These are phyloP conservation scores for Aspergillus nanangensis DNA, from an alignment of 495 filamentous ascomycete genomes.

Conservation along the genomic window DNA sequence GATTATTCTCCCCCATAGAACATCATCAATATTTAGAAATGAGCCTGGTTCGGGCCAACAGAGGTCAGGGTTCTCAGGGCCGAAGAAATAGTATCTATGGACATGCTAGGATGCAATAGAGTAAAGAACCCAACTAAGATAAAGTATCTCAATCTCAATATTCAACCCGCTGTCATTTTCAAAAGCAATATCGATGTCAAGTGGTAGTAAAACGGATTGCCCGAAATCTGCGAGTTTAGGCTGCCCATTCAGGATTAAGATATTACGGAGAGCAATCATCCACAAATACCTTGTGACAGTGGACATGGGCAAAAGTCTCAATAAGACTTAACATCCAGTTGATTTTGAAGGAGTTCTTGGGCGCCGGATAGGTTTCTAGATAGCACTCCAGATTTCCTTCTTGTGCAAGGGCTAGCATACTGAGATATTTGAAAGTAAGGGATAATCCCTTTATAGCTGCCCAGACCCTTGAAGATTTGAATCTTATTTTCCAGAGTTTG, in stretches of 20 bases:
- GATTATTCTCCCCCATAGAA: conserved; percentile 12
- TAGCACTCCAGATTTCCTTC: conserved; percentile 15
- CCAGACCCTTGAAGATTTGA: conserved; percentile 12
- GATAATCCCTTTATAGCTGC: conserved; percentile 14
- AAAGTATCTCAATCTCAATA: conserved; percentile 16
- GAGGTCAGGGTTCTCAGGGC: conserved; percentile 10
- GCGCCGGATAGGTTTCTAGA: conserved; percentile 8
- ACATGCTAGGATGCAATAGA: conserved; percentile 15
- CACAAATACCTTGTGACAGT: conserved; percentile 14
- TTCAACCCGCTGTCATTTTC: conserved; percentile 10
- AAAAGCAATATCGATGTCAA: conserved; percentile 13
- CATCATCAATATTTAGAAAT: conserved; percentile 12
- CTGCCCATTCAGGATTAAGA: conserved; percentile 10
- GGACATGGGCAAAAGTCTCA: conserved; percentile 7
- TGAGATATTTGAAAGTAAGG: conserved; percentile 10
- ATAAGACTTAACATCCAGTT: conserved; percentile 12
- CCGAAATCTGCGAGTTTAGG: conserved; percentile 13
- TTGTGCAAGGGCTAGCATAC: conserved; percentile 15
- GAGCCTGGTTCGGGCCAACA: conserved; percentile 11
- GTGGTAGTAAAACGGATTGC: conserved; percentile 13
- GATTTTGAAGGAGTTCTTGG: conserved; percentile 5
- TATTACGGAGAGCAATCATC: conserved; percentile 17
- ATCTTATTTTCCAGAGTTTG: conserved; percentile 12
- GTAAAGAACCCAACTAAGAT: conserved; percentile 18
- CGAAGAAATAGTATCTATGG: conserved; percentile 17